Evolutionary conservation across 148 eudicot genomes (phyloP), one percentile per base, ranked within the genome.

Genomic region (Chenopodium formosanum): DNA sequence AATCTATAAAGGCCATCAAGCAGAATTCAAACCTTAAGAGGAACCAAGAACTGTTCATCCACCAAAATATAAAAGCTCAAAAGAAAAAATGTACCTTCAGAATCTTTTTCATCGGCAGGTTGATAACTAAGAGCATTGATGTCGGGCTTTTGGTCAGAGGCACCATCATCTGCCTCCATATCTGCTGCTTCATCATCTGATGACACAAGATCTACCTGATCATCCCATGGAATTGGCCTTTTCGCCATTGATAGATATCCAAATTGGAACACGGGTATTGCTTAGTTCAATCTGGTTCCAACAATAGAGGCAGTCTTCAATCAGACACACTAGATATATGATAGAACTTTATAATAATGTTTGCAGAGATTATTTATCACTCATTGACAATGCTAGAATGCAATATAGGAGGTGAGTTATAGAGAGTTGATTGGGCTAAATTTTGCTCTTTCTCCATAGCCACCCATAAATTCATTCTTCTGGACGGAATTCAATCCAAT

Each of bases 201-300:
- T 80, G 90, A 88, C 79, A 91, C 79, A 32, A 89, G 78, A 85
- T 91, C 89, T 74, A 91, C 88, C 79, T 78, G 89, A 60, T 75
- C 83, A 74, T 78, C 75, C 69, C 83, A 83, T 63, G 86, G 77
- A n/a, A 74, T 29, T 53, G 89, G 46, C 84, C 70, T 83, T 81
- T 83, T 87, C 84, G 84, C 80, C 77, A 82, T 82, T 32, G 78
- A 84, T 9, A 46, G 20, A 67, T 74, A 46, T 68, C 50, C 47
- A 65, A 68, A 68, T 72, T 64, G 44, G 58, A 69, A 31, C 62
- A 12, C 67, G 68, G 53, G 14, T 75, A 58, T 50, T 40, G 31
- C 64, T 58, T 31, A 70, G 19, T 76, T 74, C 74, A 79, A 40
- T 71, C 75, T 78, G 80, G 70, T 77, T 29, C 50, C 53, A 82